Percentiles rank a stretch among this genome's conserved stretches.
phyloP scores from a whole-genome alignment of 371 early-diverging fungal species.

The Lichtheimia corymbifera region DNA sequence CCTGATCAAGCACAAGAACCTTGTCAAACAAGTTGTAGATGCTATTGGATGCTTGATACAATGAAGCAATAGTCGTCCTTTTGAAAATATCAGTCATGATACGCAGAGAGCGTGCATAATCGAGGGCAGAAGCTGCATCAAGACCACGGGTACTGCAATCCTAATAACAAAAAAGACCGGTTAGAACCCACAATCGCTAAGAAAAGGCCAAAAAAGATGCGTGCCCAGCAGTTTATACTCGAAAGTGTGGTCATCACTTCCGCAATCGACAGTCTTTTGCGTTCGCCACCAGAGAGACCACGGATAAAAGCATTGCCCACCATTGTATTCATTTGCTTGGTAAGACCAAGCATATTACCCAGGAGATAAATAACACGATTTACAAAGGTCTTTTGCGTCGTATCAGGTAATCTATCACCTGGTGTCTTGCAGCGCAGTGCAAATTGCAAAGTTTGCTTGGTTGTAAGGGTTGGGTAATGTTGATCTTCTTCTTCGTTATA shows the following conservation, averaged over 20 bases:
- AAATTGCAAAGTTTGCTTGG: conserved; percentile 67
- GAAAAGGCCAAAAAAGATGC: no score
- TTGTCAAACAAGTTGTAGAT: conserved; percentile 81
- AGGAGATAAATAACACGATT: conserved; percentile 50
- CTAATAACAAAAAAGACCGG: no score
- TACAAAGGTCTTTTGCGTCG: conserved; percentile 43
- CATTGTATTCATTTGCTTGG: conserved; percentile 73
- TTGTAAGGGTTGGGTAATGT: conserved; percentile 68
- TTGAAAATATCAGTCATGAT: conserved; percentile 66
- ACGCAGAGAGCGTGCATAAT: conserved; percentile 70
- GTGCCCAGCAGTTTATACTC: conserved; percentile 75
- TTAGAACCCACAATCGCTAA: no score
- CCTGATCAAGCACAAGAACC: conserved; percentile 68
- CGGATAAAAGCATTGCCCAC: conserved; percentile 84
- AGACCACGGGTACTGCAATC: conserved; percentile 90
- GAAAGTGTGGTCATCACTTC: conserved; percentile 82
- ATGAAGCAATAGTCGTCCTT: conserved; percentile 63
- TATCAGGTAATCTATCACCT: conserved; percentile 50
- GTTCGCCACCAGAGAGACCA: conserved; percentile 86
- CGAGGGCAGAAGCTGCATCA: conserved; percentile 87
- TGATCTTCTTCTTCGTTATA: conserved; percentile 75
- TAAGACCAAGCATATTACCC: conserved; percentile 72
- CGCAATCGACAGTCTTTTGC: conserved; percentile 86
- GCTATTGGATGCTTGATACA: conserved; percentile 74
- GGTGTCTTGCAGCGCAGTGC: conserved; percentile 71